Conservation (phyloP, 176 grass and related monocot genomes). For the Saccharum officinarum region DNA sequence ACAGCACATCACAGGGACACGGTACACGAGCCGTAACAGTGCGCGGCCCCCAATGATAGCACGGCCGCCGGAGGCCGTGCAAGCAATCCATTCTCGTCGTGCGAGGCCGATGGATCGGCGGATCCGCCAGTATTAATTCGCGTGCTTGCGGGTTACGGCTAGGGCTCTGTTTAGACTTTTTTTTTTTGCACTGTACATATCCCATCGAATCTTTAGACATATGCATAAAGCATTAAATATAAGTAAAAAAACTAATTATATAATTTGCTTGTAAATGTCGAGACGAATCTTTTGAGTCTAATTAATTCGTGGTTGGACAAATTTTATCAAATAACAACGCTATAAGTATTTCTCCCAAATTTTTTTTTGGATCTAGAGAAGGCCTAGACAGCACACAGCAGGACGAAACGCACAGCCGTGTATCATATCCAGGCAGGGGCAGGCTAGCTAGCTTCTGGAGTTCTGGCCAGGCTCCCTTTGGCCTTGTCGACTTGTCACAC, state of each 20-base stretch:
- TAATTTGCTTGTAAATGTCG: too few relatives aligned
- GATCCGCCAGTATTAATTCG: conserved; percentile 28
- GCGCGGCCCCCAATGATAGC: conserved; percentile 35
- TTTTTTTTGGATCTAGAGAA: too few relatives aligned
- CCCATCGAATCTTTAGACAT: too few relatives aligned
- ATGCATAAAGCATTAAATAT: too few relatives aligned
- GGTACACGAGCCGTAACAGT: conserved; percentile 16
- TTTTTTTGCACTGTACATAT: too few relatives aligned
- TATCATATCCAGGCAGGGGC: not conserved
- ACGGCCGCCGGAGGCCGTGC: conserved; percentile 40
- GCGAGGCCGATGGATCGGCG: conserved; percentile 17
- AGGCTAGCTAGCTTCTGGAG: not conserved
- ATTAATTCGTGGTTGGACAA: too few relatives aligned
- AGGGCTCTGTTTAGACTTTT: too few relatives aligned
- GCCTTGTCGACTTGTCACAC: not conserved
- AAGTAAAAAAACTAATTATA: too few relatives aligned
- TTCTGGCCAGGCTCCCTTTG: not conserved
- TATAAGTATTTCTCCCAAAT: too few relatives aligned
- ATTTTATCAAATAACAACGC: too few relatives aligned
- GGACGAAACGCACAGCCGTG: not conserved
- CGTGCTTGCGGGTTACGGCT: conserved; percentile 33
- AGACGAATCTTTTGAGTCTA: too few relatives aligned
- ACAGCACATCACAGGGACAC: not conserved
- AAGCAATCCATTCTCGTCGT: not conserved
- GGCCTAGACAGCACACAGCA: conserved; percentile 27